A percentile compares a stretch with the other conserved stretches of the same genome.
Conservation (phyloP, 495 filamentous ascomycete species). For the Acidomyces sp. region DNA sequence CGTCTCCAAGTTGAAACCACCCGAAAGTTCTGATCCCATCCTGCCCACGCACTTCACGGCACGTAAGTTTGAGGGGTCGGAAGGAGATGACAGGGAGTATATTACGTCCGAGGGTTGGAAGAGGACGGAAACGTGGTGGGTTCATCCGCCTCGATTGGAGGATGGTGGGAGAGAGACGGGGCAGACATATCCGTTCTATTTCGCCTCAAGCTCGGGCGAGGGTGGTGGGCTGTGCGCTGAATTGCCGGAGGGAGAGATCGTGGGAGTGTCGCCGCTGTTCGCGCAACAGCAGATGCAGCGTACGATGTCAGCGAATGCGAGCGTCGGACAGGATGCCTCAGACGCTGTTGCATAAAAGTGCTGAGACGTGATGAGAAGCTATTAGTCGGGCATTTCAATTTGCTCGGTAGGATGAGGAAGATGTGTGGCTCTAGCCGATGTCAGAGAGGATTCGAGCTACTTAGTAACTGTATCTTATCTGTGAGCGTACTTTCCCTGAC, state of each 20-base stretch:
- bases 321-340: too few species aligned
- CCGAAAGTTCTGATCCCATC: conserved; percentile 1
- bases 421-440: too few species aligned
- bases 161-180: conserved; percentile 24
- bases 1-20: conserved; percentile 1
- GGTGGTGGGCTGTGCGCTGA: conserved; percentile 5
- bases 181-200: conserved; percentile 21
- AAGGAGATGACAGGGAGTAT: conserved; percentile 21
- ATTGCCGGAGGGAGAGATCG: conserved; percentile 2
- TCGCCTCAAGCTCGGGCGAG: conserved; percentile 8
- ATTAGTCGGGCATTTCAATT: too few species aligned
- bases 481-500: too few species aligned
- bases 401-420: too few species aligned
- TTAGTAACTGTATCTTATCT: too few species aligned
- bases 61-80: conserved; percentile 13
- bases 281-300: conserved; percentile 7
- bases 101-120: conserved; percentile 27
- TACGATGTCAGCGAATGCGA: too few species aligned
- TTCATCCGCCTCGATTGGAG: conserved; percentile 30
- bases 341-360: too few species aligned
- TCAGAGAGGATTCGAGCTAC: too few species aligned
- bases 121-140: conserved; percentile 27
- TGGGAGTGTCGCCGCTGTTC: conserved; percentile 8
- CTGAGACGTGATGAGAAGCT: too few species aligned
- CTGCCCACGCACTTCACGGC: conserved; percentile 13